phyloP scores from a whole-genome alignment of 2,329 filamentous ascomycete genomes.

The Aureobasidium leucospermi region DNA sequence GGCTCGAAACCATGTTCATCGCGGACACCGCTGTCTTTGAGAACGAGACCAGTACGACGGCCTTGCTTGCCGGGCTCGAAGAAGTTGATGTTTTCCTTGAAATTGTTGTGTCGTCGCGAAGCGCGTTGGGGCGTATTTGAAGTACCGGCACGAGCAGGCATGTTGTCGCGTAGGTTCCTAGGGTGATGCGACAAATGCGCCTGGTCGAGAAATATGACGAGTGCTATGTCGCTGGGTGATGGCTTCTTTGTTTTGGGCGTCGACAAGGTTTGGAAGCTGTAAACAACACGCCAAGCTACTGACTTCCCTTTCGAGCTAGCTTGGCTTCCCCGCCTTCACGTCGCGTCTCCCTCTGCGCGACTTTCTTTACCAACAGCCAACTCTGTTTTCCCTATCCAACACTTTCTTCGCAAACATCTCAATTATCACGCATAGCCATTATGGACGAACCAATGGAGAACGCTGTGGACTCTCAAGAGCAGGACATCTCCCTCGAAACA shows the following conservation, averaged over 20 bases:
- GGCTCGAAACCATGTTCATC: conserved; percentile 92
- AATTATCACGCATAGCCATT: neutral
- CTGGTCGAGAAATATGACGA: neutral
- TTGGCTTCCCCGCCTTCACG: neutral
- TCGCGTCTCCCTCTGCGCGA: neutral
- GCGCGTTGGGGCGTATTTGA: conserved; percentile 15
- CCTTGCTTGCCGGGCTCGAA: conserved; percentile 18
- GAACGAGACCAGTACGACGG: conserved; percentile 82
- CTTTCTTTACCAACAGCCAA: too few relatives aligned
- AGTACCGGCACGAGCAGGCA: conserved; percentile 2
- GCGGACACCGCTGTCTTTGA: conserved; percentile 70
- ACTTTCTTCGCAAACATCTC: neutral
- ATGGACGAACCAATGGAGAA: conserved; percentile 28
- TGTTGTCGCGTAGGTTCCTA: neutral
- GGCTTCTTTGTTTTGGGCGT: neutral
- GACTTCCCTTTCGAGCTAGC: neutral
- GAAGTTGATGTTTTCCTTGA: conserved; percentile 18
- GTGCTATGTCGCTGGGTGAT: neutral
- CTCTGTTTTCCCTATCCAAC: neutral
- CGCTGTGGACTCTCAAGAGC: conserved; percentile 21
- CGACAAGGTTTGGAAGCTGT: neutral
- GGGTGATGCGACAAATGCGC: neutral
- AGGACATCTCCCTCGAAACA: conserved; percentile 27
- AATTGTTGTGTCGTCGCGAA: conserved; percentile 15
- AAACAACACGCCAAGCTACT: conserved; percentile 13